phyloP scores from a whole-genome alignment of 345 rosid species.

The Eutrema heterophyllum region DNA sequence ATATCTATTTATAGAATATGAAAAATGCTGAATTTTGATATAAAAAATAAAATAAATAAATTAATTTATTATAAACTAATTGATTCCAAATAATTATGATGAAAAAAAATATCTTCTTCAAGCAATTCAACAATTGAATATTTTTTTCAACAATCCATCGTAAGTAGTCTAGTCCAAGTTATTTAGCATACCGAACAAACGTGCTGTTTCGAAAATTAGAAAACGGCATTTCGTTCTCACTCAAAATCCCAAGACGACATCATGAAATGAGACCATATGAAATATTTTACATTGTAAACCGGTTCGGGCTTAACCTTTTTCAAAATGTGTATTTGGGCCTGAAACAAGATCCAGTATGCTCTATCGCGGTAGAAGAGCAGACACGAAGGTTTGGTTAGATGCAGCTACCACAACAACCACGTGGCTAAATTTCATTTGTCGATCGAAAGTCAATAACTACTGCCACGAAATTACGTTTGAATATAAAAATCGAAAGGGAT shows the following conservation, averaged over 20 bases:
- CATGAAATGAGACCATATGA: background rate
- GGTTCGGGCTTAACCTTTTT: background rate
- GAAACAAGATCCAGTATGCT: background rate
- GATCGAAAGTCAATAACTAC: background rate
- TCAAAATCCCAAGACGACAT: background rate
- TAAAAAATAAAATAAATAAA: no score
- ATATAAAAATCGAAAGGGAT: background rate
- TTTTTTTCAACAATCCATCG: no score
- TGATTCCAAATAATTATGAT: no score
- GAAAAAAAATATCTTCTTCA: no score
- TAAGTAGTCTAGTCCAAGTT: no score
- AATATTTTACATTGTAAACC: background rate
- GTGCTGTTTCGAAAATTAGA: no score
- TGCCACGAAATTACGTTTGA: background rate
- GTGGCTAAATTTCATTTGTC: background rate
- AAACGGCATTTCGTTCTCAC: no score
- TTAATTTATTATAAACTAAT: no score
- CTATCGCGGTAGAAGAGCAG: background rate
- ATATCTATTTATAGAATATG: no score
- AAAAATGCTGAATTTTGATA: no score
- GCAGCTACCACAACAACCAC: slow-evolving; percentile 1
- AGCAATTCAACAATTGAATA: no score
- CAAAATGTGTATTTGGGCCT: background rate
- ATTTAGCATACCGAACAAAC: background rate
- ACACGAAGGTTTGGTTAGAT: background rate